A percentile compares a stretch with the other conserved stretches of the same genome.
phyloP scores from a whole-genome alignment of 139 green algal species.

The Chlorella sp. region DNA sequence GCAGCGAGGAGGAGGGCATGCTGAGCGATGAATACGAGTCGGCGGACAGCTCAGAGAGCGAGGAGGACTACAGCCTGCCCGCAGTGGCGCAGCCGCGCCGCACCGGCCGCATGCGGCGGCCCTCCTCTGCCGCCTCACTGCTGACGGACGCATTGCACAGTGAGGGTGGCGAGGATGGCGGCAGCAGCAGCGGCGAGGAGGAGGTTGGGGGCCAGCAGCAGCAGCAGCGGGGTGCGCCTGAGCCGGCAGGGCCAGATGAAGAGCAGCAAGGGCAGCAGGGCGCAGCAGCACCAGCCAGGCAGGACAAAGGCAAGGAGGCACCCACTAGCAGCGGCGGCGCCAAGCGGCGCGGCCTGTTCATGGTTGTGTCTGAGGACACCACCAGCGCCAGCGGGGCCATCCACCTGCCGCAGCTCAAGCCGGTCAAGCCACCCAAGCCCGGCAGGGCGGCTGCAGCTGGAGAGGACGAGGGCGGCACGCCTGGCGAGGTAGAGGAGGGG shows the following conservation, averaged over 20 bases:
- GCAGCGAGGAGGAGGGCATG: not conserved
- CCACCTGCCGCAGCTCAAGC: constrained; percentile 24
- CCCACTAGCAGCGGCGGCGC: not conserved
- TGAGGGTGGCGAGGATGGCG: not conserved
- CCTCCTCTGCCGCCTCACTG: not conserved
- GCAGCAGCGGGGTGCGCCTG: not conserved
- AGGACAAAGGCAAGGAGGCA: not conserved
- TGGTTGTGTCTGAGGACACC: constrained; percentile 14
- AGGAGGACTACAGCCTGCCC: constrained; percentile 14
- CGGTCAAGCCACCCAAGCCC: not conserved
- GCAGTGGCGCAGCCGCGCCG: not conserved
- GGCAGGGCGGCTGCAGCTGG: not conserved
- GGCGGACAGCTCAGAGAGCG: constrained; percentile 15
- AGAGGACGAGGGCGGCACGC: not conserved
- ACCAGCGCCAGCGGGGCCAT: not conserved
- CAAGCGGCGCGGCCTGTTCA: constrained; percentile 4
- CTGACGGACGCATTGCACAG: not conserved
- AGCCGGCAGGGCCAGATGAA: not conserved
- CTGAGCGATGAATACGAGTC: not conserved
- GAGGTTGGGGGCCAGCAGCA: not conserved
- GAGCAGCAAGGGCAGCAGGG: not conserved
- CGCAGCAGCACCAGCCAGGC: not conserved
- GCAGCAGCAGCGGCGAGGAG: not conserved
- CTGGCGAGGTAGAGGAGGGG: not conserved
- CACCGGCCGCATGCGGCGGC: not conserved